A percentile compares a stretch with the other conserved stretches of the same genome.
Evolutionary conservation across 495 filamentous ascomycete species (phyloP).

Genomic region (Monascus purpureus): DNA sequence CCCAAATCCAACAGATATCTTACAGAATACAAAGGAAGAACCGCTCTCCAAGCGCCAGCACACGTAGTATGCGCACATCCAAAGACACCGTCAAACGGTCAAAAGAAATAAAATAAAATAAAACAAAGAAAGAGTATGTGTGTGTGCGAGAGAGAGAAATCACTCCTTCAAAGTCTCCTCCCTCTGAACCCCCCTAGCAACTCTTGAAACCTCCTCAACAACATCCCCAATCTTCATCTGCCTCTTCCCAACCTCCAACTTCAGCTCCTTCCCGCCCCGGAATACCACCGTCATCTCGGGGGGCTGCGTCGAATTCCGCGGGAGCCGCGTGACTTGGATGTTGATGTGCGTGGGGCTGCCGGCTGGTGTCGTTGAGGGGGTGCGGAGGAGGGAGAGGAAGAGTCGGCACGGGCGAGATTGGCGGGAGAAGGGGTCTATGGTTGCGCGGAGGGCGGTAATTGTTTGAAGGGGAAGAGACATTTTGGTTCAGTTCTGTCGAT

Average conservation of each 20-base stretch:
- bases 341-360: conserved; percentile 61
- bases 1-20: no score
- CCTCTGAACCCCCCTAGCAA: conserved; percentile 67
- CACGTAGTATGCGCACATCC: no score
- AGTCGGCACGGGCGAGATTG: conserved; percentile 65
- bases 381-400: conserved; percentile 68
- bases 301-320: conserved; percentile 40
- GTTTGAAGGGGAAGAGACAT: conserved; percentile 59
- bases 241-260: conserved; percentile 66
- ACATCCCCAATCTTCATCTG: conserved; percentile 76
- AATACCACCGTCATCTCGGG: conserved; percentile 49
- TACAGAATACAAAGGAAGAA: no score
- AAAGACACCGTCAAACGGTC: no score
- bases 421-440: conserved; percentile 83
- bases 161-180: conserved; percentile 64
- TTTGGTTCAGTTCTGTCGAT: conserved; percentile 16
- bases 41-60: no score
- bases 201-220: conserved; percentile 75
- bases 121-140: no score
- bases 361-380: conserved; percentile 50
- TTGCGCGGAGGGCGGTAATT: conserved; percentile 66
- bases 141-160: no score
- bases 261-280: conserved; percentile 42
- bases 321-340: conserved; percentile 53
- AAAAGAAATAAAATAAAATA: conserved; percentile 5